Percentiles rank a stretch among this genome's conserved stretches.
phyloP scores from a whole-genome alignment of 352 stramenopile species.

The Elongisporangium prolatum region DNA sequence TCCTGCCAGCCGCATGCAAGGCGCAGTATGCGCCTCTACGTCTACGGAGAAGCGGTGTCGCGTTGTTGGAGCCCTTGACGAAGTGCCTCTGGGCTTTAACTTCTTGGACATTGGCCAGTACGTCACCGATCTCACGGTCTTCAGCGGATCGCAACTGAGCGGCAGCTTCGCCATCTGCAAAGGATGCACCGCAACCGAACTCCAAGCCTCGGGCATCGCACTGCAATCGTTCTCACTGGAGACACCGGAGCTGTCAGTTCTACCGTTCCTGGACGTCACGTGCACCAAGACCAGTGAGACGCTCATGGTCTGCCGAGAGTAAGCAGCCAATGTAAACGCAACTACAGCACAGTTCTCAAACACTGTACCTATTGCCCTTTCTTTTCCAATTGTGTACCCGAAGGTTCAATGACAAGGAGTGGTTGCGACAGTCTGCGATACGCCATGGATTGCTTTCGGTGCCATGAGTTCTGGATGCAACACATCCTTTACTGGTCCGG shows the following conservation, averaged over 20 bases:
- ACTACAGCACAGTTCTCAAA: no score
- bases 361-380: no score
- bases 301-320: background rate
- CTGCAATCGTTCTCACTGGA: background rate
- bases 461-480: background rate
- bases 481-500: background rate
- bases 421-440: background rate
- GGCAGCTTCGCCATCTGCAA: conserved; percentile 11
- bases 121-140: conserved; percentile 7
- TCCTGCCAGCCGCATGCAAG: background rate
- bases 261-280: background rate
- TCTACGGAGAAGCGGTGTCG: background rate
- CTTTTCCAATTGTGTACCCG: background rate
- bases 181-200: background rate
- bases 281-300: background rate
- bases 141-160: background rate
- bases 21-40: background rate
- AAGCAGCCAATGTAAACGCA: no score
- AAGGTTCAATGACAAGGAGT: no score
- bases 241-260: background rate
- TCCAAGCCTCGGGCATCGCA: background rate
- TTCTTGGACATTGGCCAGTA: conserved; percentile 5
- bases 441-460: background rate
- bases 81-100: background rate
- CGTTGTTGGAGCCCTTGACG: background rate